Percentiles rank a stretch among this genome's conserved stretches.
Evolutionary conservation across 352 stramenopile genomes (phyloP).

Genomic region (Thalassiosira sp.): DNA sequence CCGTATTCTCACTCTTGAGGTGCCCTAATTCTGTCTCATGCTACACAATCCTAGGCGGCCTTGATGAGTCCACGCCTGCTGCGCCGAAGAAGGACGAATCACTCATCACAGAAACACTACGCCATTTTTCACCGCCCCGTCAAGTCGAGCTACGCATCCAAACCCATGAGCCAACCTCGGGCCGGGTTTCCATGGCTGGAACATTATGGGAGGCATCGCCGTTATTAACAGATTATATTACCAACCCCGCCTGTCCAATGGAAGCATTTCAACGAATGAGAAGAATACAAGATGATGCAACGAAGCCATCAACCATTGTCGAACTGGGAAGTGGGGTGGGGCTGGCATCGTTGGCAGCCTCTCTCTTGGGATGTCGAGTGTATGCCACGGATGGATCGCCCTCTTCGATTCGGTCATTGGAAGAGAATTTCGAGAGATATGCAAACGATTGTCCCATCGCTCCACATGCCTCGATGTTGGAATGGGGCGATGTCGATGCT

Average conservation of each 20-base stretch:
- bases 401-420: conserved; percentile 16
- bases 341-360: conserved; percentile 18
- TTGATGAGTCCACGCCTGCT: not conserved
- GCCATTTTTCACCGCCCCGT: conserved; percentile 10
- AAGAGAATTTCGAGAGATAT: conserved; percentile 36
- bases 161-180: conserved; percentile 11
- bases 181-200: conserved; percentile 26
- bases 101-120: conserved; percentile 13
- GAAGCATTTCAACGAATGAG: conserved; percentile 26
- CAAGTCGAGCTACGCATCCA: conserved; percentile 21
- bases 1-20: too few species aligned
- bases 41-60: not conserved
- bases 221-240: conserved; percentile 30
- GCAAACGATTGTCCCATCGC: not conserved
- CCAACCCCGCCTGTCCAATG: conserved; percentile 22
- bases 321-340: conserved; percentile 29
- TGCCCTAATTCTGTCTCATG: not conserved
- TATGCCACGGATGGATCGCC: conserved; percentile 23
- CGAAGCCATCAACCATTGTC: conserved; percentile 14
- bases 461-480: conserved; percentile 5
- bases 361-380: conserved; percentile 28
- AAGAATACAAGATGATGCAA: not conserved
- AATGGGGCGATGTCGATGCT: conserved; percentile 24
- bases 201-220: conserved; percentile 32
- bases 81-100: not conserved